Percentiles rank a stretch among this genome's conserved stretches.
These are phyloP conservation scores for Lentinula edodes DNA, from an alignment of 768 basidiomycete genomes.

Conservation along the genomic window DNA sequence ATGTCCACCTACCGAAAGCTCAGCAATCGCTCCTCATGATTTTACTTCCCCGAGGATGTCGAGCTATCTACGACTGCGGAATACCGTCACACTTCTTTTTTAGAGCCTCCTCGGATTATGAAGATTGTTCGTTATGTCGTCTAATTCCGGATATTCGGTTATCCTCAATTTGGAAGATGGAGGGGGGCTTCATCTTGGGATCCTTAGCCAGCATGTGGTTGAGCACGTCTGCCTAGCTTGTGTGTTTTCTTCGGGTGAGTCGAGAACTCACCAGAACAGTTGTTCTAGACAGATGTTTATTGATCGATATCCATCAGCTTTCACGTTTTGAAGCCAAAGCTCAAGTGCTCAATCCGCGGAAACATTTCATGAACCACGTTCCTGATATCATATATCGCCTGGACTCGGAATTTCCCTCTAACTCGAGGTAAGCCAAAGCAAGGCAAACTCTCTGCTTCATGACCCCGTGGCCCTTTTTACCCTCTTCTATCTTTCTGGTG, in stretches of 20 bases:
- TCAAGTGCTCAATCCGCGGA: too few species aligned
- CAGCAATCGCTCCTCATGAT: slow-evolving; percentile 95
- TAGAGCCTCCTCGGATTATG: background rate
- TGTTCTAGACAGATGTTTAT: too few species aligned
- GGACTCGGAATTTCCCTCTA: slow-evolving; percentile 92
- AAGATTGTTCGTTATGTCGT: background rate
- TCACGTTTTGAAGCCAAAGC: too few species aligned
- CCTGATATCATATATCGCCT: slow-evolving; percentile 85
- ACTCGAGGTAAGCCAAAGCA: slow-evolving; percentile 58
- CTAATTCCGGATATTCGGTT: slow-evolving; percentile 40
- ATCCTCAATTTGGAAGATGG: slow-evolving; percentile 87
- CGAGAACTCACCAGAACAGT: too few species aligned
- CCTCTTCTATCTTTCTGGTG: background rate
- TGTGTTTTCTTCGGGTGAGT: background rate
- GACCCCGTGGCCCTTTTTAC: too few species aligned
- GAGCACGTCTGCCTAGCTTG: background rate
- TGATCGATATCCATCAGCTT: too few species aligned
- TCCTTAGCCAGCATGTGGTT: slow-evolving; percentile 35
- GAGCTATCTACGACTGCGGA: slow-evolving; percentile 83
- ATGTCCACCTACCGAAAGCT: slow-evolving; percentile 64
- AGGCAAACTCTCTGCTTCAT: too few species aligned
- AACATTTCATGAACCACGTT: slow-evolving; percentile 72
- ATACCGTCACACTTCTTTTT: slow-evolving; percentile 42
- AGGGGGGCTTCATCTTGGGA: slow-evolving; percentile 59
- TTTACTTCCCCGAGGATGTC: slow-evolving; percentile 92